Percentiles rank a stretch among this genome's conserved stretches.
Evolutionary conservation across 139 green algal genomes (phyloP).

Genomic region (Micractinium conductrix): DNA sequence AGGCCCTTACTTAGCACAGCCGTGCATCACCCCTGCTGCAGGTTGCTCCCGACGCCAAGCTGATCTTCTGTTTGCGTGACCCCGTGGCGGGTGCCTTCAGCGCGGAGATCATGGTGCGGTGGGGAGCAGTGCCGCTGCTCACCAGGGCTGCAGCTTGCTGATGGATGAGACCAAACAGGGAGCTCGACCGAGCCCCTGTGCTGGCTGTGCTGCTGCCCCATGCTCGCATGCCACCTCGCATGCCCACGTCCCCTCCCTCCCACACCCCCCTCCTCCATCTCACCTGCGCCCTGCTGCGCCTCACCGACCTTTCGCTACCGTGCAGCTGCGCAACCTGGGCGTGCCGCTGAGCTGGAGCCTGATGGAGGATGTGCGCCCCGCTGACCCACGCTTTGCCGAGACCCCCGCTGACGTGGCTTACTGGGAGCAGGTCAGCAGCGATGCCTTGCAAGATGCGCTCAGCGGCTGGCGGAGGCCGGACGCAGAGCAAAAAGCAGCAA

Average conservation of each 20-base stretch:
- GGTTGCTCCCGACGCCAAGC: constrained; percentile 77
- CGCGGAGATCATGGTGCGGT: constrained; percentile 72
- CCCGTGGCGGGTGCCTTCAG: constrained; percentile 71
- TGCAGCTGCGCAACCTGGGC: constrained; percentile 73
- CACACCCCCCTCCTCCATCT: neutral
- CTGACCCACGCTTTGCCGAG: constrained; percentile 56
- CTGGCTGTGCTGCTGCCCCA: neutral
- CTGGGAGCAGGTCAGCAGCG: constrained; percentile 29
- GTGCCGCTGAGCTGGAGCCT: constrained; percentile 68
- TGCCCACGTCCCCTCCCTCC: neutral
- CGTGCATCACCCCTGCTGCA: too few species aligned
- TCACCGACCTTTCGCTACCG: too few species aligned
- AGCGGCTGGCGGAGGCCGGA: neutral
- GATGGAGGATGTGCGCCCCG: constrained; percentile 46
- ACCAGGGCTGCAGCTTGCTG: neutral
- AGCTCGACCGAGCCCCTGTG: neutral
- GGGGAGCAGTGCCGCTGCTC: neutral
- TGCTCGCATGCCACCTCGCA: neutral
- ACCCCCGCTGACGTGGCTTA: constrained; percentile 38
- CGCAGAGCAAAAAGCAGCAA: too few species aligned
- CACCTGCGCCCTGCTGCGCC: neutral
- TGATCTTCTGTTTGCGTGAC: constrained; percentile 82
- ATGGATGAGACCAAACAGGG: neutral
- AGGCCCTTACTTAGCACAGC: too few species aligned
- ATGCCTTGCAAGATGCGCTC: neutral